Conservation (phyloP, 148 eudicot species). For the Rhododendron simsii region DNA sequence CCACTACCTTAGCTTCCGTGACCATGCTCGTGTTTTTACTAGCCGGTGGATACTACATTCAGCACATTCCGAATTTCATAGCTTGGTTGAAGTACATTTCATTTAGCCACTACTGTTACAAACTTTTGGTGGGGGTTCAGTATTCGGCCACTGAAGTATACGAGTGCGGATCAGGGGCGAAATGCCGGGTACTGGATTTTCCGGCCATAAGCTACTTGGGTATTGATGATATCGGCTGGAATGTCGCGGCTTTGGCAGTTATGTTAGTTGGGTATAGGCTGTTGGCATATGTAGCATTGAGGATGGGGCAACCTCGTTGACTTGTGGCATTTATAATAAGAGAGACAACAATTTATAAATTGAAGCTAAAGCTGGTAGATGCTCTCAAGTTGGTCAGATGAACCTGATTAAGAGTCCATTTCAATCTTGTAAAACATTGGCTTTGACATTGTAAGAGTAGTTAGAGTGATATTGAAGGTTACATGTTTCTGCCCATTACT, state of each 20-base stretch:
- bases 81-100: constrained; percentile 73
- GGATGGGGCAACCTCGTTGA: constrained; percentile 40
- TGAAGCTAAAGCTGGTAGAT: neutral
- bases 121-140: constrained; percentile 75
- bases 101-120: constrained; percentile 72
- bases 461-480: neutral
- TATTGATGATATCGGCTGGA: constrained; percentile 44
- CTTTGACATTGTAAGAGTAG: neutral
- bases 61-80: constrained; percentile 58
- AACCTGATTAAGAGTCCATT: neutral
- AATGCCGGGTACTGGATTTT: constrained; percentile 59
- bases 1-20: constrained; percentile 73
- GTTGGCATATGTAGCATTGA: constrained; percentile 70
- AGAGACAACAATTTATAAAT: neutral
- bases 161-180: constrained; percentile 42
- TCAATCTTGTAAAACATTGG: neutral
- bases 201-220: constrained; percentile 57
- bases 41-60: constrained; percentile 77
- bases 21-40: constrained; percentile 68
- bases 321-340: neutral
- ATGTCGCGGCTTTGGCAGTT: constrained; percentile 52
- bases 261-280: constrained; percentile 78
- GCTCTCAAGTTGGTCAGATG: neutral
- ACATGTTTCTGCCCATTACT: neutral
- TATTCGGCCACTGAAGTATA: constrained; percentile 49